These are phyloP conservation scores for Sporothrix schenckii DNA, from an alignment of 2,329 filamentous ascomycete genomes.

Conservation along the genomic window DNA sequence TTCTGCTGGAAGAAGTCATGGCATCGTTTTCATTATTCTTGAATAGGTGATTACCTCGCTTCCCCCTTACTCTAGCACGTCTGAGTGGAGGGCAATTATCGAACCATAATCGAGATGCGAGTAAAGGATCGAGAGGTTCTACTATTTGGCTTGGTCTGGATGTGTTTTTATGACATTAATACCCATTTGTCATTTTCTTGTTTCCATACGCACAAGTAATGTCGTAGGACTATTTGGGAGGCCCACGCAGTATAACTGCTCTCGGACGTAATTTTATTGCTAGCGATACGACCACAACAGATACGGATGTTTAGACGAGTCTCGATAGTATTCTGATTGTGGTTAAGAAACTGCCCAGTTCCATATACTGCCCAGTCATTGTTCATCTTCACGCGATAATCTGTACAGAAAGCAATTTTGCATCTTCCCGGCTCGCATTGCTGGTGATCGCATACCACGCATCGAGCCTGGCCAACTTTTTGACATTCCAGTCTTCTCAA, in stretches of 20 bases:
- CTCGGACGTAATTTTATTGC: no score
- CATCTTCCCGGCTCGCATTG: neutral
- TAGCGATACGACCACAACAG: neutral
- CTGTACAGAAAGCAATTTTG: conserved; percentile 8
- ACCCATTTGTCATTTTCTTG: neutral
- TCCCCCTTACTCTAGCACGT: neutral
- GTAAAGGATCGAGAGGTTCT: neutral
- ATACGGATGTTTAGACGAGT: neutral
- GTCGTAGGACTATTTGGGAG: neutral
- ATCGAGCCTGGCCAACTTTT: neutral
- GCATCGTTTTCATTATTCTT: conserved; percentile 1
- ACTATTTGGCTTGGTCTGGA: neutral
- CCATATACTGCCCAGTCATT: neutral
- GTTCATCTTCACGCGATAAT: neutral
- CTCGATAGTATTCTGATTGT: neutral
- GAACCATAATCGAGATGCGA: neutral
- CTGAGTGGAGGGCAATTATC: neutral
- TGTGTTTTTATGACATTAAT: neutral
- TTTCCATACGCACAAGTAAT: neutral
- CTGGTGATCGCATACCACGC: neutral
- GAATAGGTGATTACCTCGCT: no score
- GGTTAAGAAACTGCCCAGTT: no score
- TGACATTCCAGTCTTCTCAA: neutral
- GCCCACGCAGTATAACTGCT: neutral
- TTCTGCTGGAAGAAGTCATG: no score